Conservation (phyloP, 2,329 filamentous ascomycete species). For the Paracamarosporium sp. region DNA sequence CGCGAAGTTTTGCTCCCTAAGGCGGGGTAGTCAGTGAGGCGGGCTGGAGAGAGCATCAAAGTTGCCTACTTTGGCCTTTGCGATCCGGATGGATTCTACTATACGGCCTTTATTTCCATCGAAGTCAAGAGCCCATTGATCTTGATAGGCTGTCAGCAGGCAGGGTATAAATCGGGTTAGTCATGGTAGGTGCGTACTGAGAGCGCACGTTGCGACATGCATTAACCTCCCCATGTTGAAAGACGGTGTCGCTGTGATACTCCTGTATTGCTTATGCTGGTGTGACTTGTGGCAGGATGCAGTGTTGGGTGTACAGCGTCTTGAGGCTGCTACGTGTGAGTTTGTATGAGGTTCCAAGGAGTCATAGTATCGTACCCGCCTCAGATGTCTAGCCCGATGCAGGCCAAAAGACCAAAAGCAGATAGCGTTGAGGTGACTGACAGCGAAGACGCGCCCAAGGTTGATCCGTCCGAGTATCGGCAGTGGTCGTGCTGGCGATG, state of each 20-base stretch:
- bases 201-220: constrained; percentile 10
- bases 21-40: not conserved
- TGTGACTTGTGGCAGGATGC: not conserved
- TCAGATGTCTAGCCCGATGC: not conserved
- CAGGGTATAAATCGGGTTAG: not conserved
- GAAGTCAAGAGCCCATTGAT: constrained; percentile 36
- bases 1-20: constrained; percentile 64
- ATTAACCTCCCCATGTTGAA: constrained; percentile 10
- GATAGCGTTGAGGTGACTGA: not conserved
- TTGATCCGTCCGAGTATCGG: too few species aligned
- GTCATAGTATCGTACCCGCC: too few species aligned
- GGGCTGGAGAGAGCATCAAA: not conserved
- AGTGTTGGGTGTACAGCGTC: not conserved
- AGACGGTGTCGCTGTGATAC: not conserved
- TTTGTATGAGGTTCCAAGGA: too few species aligned
- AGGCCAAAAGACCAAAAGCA: not conserved
- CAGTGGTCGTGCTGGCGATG: not conserved
- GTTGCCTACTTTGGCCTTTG: constrained; percentile 64
- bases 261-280: not conserved
- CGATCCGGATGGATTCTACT: constrained; percentile 65
- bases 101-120: constrained; percentile 70
- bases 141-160: not conserved
- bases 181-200: not conserved
- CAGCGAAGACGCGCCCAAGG: not conserved
- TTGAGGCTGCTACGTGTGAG: too few species aligned